Evolutionary conservation across 2,329 filamentous ascomycete genomes (phyloP), one percentile per base, ranked within the genome.

Genomic region (Albifimbria verrucaria): DNA sequence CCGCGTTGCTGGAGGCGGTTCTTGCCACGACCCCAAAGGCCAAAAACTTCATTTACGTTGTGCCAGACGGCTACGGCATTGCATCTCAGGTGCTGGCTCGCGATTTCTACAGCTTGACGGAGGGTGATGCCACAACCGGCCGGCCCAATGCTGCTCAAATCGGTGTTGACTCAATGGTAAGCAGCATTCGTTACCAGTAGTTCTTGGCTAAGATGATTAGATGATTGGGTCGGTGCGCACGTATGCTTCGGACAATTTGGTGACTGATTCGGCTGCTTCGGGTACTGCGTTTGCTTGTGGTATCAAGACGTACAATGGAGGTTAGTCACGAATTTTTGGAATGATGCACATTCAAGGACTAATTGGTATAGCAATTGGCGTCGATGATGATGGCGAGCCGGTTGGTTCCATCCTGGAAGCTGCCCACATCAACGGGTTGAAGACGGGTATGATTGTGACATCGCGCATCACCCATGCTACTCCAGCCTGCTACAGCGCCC

Each of bases 41-140:
- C 48, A 62, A 61, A 56, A 68, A 67, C 58, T 68, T 68, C 56
- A 66, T 68, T 54, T 68, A 68, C 52, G 59, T 69, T 28, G 64
- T 68, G 7, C 65, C 65, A 4, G 62, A 67, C 56, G 65, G 65
- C 42, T 68, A 65, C 52, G 62, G 66, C 11, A 57, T 59, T 36
- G 61, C 65, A 10, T 65, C 62, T 7, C 64, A 68, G 60, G 63
- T 61, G 44, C 61, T 68, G 54, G 65, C 64, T 7, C 57, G 63
- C 6, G 57, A 62, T 48, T 62, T 50, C 45, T 52, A 57, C 32
- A 59, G 53, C 48, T 52, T 63, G 24, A 54, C 42, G 28, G 52
- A 58, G 11, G 57, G 57, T 11, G 23, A 56, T 26, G 56, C 56
- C 42, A 53, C 56, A 10, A 56, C 54, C 21, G 56, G 41, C 17